phyloP scores from a whole-genome alignment of 2,329 filamentous ascomycete genomes.

The Byssothecium circinans region DNA sequence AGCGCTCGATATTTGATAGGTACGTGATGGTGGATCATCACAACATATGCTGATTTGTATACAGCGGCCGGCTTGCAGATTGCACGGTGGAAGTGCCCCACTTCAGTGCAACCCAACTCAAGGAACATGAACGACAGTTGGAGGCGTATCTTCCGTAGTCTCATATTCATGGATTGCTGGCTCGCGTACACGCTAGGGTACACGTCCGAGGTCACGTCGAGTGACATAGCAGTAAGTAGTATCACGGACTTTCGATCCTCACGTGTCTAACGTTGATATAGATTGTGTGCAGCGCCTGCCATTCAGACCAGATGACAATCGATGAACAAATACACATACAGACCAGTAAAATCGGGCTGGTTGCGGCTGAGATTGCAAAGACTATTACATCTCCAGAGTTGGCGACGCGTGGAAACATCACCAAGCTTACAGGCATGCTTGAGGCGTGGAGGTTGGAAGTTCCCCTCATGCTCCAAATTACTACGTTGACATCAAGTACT shows the following conservation, averaged over 20 bases:
- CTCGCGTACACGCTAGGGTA: conserved; percentile 44
- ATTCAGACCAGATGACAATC: conserved; percentile 18
- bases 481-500: conserved; percentile 28
- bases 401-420: conserved; percentile 32
- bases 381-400: conserved; percentile 34
- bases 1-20: conserved; percentile 42
- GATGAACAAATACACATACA: conserved; percentile 40
- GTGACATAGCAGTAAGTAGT: conserved; percentile 31
- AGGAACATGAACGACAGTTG: conserved; percentile 19
- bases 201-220: conserved; percentile 30
- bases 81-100: conserved; percentile 36
- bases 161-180: conserved; percentile 46
- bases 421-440: conserved; percentile 33
- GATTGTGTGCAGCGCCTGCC: conserved; percentile 23
- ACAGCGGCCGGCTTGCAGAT: conserved; percentile 42
- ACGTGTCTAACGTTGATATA: conserved; percentile 19
- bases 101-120: conserved; percentile 1
- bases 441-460: conserved; percentile 39
- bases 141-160: conserved; percentile 35
- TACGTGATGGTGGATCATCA: conserved; percentile 15
- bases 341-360: conserved; percentile 39
- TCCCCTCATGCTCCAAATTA: conserved; percentile 35
- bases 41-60: conserved; percentile 4
- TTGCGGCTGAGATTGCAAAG: conserved; percentile 41
- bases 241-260: background rate